Evolutionary conservation across 179 eudicot species (phyloP).

Genomic region (Carnegiea gigantea): DNA sequence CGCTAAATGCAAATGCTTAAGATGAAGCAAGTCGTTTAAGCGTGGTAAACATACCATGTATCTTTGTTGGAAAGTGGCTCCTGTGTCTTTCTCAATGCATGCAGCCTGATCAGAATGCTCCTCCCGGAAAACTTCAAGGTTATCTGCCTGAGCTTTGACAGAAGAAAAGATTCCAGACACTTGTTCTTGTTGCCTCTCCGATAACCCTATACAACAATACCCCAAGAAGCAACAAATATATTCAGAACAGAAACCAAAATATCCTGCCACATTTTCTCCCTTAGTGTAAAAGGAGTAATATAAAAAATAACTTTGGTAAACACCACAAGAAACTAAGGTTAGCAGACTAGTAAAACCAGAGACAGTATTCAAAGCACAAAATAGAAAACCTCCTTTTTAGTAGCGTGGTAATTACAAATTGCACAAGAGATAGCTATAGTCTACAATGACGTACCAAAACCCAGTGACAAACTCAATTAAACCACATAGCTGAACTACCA

Average conservation of each 20-base stretch:
- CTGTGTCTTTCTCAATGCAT: slow-evolving; percentile 62
- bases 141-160: slow-evolving; percentile 54
- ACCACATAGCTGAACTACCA: not conserved
- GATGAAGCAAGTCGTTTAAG: not conserved
- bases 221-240: not conserved
- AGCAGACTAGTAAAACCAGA: not conserved
- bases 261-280: not conserved
- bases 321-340: not conserved
- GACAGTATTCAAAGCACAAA: not conserved
- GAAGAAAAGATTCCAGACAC: slow-evolving; percentile 50
- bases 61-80: slow-evolving; percentile 68
- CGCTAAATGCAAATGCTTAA: not conserved
- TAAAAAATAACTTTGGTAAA: too few species aligned
- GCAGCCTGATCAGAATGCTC: slow-evolving; percentile 65
- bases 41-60: slow-evolving; percentile 54
- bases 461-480: too few species aligned
- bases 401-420: not conserved
- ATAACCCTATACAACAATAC: slow-evolving; percentile 41
- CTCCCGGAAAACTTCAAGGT: slow-evolving; percentile 48
- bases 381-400: not conserved
- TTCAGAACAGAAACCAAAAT: not conserved
- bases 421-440: too few species aligned
- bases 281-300: too few species aligned
- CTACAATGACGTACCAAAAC: too few species aligned
- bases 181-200: slow-evolving; percentile 56